These are phyloP conservation scores for Eucalyptus cladocalyx DNA, from an alignment of 345 rosid species.

Conservation along the genomic window DNA sequence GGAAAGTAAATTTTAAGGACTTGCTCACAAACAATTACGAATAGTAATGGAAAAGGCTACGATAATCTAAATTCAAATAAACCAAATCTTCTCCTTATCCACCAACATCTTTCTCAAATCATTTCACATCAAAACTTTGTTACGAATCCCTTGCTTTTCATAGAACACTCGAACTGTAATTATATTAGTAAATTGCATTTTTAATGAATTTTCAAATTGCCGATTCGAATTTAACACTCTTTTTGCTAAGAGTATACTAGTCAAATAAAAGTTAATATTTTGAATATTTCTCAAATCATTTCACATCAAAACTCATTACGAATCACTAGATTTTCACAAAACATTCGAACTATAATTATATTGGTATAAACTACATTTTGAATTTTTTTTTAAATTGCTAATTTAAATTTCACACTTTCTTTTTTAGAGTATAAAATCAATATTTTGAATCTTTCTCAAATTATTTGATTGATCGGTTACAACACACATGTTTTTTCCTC, in stretches of 20 bases:
- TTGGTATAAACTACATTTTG: background rate
- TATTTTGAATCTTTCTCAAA: background rate
- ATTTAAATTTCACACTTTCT: background rate
- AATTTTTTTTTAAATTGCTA: background rate
- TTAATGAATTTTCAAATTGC: background rate
- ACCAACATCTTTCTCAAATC: background rate
- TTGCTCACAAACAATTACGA: background rate
- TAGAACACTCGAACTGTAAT: background rate
- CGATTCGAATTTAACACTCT: background rate
- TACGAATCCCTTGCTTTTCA: background rate
- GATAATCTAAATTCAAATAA: background rate
- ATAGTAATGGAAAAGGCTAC: background rate
- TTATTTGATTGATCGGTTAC: background rate
- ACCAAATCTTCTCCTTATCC: background rate
- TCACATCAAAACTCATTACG: background rate
- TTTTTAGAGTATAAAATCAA: background rate
- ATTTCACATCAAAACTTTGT: background rate
- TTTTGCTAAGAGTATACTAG: background rate
- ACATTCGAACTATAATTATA: background rate
- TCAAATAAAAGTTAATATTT: background rate
- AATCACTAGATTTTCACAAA: background rate
- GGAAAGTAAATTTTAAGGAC: background rate
- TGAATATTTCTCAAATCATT: background rate
- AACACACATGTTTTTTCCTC: background rate
- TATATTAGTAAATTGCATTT: background rate